These are phyloP conservation scores for Malassezia nana DNA, from an alignment of 1,284 basidiomycete species.

Conservation along the genomic window DNA sequence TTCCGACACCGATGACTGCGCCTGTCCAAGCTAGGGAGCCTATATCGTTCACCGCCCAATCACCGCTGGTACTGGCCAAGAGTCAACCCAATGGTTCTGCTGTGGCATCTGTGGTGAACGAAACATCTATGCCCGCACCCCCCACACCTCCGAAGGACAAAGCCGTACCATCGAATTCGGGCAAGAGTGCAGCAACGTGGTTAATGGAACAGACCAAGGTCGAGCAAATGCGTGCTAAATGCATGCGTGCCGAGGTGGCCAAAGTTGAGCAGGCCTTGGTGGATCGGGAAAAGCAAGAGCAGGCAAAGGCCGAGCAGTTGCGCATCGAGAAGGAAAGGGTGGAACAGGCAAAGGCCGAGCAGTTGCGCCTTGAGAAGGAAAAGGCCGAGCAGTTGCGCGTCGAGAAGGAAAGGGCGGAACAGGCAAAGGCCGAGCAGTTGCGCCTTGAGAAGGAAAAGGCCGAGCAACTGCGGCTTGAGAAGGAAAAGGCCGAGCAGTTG, in stretches of 20 bases:
- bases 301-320: background rate
- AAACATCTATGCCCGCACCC: background rate
- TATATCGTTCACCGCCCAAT: too few species aligned
- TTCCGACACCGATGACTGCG: background rate
- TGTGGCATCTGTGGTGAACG: background rate
- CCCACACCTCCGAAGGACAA: background rate
- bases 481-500: background rate
- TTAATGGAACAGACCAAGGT: conserved; percentile 1
- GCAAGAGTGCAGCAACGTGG: background rate
- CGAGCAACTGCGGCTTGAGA: background rate
- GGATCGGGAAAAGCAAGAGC: background rate
- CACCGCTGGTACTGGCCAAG: background rate
- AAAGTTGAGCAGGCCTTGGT: background rate
- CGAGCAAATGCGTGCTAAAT: background rate
- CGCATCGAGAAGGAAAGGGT: background rate
- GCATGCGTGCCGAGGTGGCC: background rate
- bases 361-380: background rate
- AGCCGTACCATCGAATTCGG: background rate
- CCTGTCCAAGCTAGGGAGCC: background rate
- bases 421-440: background rate
- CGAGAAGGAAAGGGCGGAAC: background rate
- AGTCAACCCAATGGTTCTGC: background rate
- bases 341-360: background rate
- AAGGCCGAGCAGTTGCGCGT: background rate
- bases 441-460: background rate